Base-by-base conservation (phyloP, 2,329 filamentous ascomycete species). In the Massarina eburnea region DNA sequence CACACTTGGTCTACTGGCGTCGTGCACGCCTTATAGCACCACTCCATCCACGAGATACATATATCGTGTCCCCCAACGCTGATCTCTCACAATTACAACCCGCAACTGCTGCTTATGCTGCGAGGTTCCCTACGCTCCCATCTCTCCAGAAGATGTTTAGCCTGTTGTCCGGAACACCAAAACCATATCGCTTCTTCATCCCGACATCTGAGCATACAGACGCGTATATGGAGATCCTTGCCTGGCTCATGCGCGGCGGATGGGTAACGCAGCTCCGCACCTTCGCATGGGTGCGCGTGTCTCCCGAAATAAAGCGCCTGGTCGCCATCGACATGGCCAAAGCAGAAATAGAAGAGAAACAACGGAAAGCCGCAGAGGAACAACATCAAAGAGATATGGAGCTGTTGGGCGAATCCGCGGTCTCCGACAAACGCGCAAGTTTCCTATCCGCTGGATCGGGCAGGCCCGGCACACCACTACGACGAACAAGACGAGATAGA, bases 1-100 rank as follows among this genome's bases (percentile, higher is more conserved):
- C 89, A 46, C 94, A 97, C 73, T 86, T 99, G 52, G 91, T 97
- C 50, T 95, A 95, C 73, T 97, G 92, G 91, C 85, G 94, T 19
- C 86, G 91, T 46, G 94, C 92, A 37, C 88, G 95, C 49, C 87
- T 92, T 14, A 92, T 97, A 32, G 88, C 90, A 4, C 94, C 94
- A 0, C 80, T 99, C 5, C 91, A 96, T 62, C 87, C 88, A 34
- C 82, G 91, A 38, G 91, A 97, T 66, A 87, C 86, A 9, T 99
- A 97, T 69, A 87, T 97, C 26, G 82, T 96, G 21, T 95, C 89
- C 1, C 91, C 92, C 0, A 95, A 95, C 66, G 91, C 90, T 50
- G 86, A 96, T 59, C 80, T 91, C 59, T 76, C 80, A 41, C 82
- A 84, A 37, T 79, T 97, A 1, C 78, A 84, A 18, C 74, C 80